Evolutionary conservation across 225 moss, liverwort and hornwort species (phyloP).

Genomic region (Physcomitrellopsis africana): DNA sequence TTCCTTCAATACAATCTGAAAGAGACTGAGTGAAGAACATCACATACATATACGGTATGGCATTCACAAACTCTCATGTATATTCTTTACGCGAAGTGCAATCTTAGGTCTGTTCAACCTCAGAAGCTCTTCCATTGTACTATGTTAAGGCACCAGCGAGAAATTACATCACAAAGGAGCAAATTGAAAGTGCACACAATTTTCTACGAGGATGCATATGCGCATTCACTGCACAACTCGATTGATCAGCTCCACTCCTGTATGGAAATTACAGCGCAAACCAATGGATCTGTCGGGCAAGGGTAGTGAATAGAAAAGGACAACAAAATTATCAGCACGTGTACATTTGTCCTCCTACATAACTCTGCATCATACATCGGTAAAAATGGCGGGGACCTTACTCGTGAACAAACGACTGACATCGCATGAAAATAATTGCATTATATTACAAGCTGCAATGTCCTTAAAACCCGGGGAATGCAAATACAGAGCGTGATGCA

Average conservation of each 20-base stretch:
- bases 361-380: too few relatives aligned
- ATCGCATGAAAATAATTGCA: too few relatives aligned
- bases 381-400: too few relatives aligned
- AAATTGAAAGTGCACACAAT: not conserved
- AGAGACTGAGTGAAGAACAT: too few relatives aligned
- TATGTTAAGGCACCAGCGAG: not conserved
- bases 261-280: not conserved
- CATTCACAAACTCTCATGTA: not conserved
- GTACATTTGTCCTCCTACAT: too few relatives aligned
- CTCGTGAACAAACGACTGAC: too few relatives aligned
- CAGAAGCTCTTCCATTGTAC: not conserved
- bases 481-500: slow-evolving; percentile 10
- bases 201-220: not conserved
- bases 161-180: not conserved
- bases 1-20: too few relatives aligned
- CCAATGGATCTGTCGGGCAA: too few relatives aligned
- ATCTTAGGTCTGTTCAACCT: not conserved
- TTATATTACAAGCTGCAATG: not conserved
- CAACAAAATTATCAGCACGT: too few relatives aligned
- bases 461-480: not conserved
- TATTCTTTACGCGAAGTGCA: not conserved
- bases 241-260: not conserved
- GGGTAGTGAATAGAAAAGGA: too few relatives aligned
- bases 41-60: too few relatives aligned
- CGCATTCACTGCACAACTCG: not conserved